These are phyloP conservation scores for Balamuthia mandrillaris DNA, from an alignment of 208 protist species.

Conservation along the genomic window DNA sequence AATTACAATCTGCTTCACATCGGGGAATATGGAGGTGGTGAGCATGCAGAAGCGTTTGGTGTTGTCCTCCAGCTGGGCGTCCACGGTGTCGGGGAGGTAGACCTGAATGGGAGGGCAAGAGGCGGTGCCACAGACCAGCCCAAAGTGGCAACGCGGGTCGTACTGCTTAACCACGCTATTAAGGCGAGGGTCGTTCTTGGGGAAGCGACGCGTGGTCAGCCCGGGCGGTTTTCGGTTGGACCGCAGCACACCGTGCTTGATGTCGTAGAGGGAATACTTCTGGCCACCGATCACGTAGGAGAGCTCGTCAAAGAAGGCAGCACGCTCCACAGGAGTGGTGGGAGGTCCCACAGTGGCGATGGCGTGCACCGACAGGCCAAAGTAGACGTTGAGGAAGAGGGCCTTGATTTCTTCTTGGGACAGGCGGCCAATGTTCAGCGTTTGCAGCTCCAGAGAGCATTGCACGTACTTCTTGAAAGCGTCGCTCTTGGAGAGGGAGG, in stretches of 20 bases:
- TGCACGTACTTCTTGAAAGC: constrained; percentile 23
- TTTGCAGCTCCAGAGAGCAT: neutral
- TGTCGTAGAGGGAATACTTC: constrained; percentile 24
- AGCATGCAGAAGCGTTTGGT: neutral
- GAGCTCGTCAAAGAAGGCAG: constrained; percentile 31
- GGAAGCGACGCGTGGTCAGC: constrained; percentile 1
- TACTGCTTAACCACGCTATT: neutral
- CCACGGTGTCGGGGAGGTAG: neutral
- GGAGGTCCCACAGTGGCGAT: neutral
- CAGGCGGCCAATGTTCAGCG: neutral
- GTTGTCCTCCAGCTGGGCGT: neutral
- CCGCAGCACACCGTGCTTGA: constrained; percentile 23
- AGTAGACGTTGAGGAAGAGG: constrained; percentile 28
- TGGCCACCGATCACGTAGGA: constrained; percentile 6
- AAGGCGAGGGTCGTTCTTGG: neutral
- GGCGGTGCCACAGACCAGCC: constrained; percentile 1
- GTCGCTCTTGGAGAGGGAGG: neutral
- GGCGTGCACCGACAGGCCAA: neutral
- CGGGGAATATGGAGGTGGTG: neutral
- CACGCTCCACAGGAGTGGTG: neutral
- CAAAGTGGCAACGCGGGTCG: constrained; percentile 15
- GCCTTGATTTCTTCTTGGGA: neutral
- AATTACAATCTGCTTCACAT: neutral
- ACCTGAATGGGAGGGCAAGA: neutral
- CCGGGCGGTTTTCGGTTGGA: constrained; percentile 15